Conservation (phyloP, 345 rosid species). For the Populus davidiana region DNA sequence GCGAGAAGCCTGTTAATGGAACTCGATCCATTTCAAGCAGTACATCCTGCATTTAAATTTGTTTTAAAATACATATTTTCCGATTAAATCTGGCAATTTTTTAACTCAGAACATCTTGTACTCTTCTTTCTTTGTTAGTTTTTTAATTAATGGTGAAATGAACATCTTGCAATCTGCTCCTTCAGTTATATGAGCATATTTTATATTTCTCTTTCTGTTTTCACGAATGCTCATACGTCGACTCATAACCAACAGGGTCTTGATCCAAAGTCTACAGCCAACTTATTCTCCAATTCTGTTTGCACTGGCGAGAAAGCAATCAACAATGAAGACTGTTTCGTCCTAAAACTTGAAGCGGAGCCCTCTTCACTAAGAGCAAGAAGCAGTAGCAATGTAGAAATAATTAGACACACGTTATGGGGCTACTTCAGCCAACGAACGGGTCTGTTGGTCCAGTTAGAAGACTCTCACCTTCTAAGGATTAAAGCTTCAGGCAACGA, state of each 20-base stretch:
- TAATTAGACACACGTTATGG: conserved; percentile 77
- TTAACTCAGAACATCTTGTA: not conserved
- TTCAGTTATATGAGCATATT: not conserved
- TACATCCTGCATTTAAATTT: not conserved
- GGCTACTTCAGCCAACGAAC: conserved; percentile 93
- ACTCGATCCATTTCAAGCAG: not conserved
- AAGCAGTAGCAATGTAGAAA: conserved; percentile 68
- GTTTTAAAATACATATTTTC: not conserved
- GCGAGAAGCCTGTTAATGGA: not conserved
- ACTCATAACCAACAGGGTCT: conserved; percentile 54
- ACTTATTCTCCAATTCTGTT: conserved; percentile 57
- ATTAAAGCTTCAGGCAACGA: conserved; percentile 51
- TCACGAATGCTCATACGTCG: not conserved
- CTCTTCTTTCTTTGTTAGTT: not conserved
- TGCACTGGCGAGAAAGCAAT: conserved; percentile 75
- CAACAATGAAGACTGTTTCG: conserved; percentile 70
- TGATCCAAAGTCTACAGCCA: conserved; percentile 79
- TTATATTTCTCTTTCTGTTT: not conserved
- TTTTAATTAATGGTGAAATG: not conserved
- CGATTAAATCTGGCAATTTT: not conserved
- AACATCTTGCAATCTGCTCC: not conserved
- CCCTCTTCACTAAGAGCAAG: conserved; percentile 51
- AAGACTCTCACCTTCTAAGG: conserved; percentile 76
- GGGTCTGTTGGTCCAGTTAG: conserved; percentile 67
- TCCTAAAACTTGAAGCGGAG: conserved; percentile 68